These are phyloP conservation scores for Xylogone sp. DNA, from an alignment of 2,329 filamentous ascomycete species.

Conservation along the genomic window DNA sequence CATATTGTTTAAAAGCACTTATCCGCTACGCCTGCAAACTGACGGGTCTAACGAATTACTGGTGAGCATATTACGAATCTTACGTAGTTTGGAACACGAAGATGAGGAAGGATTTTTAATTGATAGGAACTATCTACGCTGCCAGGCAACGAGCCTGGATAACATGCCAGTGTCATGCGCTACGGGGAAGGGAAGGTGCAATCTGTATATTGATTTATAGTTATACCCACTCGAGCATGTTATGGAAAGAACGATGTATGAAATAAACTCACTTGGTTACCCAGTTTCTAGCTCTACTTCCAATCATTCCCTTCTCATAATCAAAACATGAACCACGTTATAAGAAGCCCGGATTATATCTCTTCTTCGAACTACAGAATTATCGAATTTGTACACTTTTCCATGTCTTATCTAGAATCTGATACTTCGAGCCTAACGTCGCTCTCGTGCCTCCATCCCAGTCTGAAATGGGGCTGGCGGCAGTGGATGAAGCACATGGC, in stretches of 20 bases:
- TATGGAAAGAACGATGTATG: background rate
- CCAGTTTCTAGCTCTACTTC: background rate
- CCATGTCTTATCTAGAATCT: too few species aligned
- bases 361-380: too few species aligned
- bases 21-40: background rate
- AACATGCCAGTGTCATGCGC: background rate
- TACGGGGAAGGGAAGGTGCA: background rate
- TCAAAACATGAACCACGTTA: too few species aligned
- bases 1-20: constrained; percentile 21
- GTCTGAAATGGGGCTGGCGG: background rate
- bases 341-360: too few species aligned
- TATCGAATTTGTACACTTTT: too few species aligned
- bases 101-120: background rate
- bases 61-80: background rate
- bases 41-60: background rate
- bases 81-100: background rate
- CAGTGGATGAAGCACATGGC: background rate
- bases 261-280: background rate
- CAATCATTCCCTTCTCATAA: background rate
- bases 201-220: background rate
- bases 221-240: background rate
- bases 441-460: background rate
- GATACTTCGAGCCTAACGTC: background rate
- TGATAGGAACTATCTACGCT: background rate
- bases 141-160: background rate